Evolutionary conservation across 257 asterid species (phyloP).

Genomic region (Petunia secreta): DNA sequence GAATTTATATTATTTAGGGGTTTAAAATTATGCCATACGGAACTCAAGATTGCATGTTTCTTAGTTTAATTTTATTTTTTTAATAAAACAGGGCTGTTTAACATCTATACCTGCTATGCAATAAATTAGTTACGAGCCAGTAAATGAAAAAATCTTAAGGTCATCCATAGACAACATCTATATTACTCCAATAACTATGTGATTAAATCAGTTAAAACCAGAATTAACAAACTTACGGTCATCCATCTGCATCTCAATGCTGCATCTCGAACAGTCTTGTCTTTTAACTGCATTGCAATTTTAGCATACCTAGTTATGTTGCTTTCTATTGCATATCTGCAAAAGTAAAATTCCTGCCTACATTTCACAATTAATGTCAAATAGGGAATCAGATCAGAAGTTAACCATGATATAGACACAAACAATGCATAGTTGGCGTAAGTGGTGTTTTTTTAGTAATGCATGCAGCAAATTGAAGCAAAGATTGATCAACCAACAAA

Average conservation of each 20-base stretch:
- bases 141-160: neutral
- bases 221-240: slow-evolving; percentile 60
- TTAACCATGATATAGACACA: slow-evolving; percentile 21
- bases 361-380: neutral
- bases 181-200: neutral
- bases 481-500: slow-evolving; percentile 7
- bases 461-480: slow-evolving; percentile 12
- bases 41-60: neutral
- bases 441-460: slow-evolving; percentile 11
- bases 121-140: neutral
- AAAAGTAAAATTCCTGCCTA: slow-evolving; percentile 30
- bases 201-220: slow-evolving; percentile 6
- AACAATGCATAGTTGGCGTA: slow-evolving; percentile 15
- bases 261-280: slow-evolving; percentile 93
- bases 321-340: slow-evolving; percentile 76
- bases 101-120: neutral
- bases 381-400: slow-evolving; percentile 1
- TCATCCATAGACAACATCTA: slow-evolving; percentile 10
- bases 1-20: neutral
- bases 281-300: slow-evolving; percentile 76
- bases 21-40: neutral
- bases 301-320: slow-evolving; percentile 66
- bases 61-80: neutral
- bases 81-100: neutral
- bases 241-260: slow-evolving; percentile 95